These are phyloP conservation scores for Trametes sp. DNA, from an alignment of 1,284 basidiomycete genomes.

Conservation along the genomic window DNA sequence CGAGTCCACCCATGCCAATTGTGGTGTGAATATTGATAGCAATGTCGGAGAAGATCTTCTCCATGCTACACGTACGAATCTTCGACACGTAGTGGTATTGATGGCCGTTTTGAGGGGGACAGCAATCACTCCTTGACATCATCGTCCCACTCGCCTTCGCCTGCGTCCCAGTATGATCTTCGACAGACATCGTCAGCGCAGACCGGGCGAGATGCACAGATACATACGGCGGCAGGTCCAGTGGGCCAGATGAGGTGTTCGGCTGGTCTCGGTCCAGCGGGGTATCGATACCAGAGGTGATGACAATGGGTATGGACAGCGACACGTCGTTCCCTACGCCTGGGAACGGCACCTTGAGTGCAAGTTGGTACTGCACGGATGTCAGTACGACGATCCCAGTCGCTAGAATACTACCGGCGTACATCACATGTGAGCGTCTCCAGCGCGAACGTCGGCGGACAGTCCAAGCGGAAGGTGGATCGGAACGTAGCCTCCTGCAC, in stretches of 20 bases:
- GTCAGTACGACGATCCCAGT: not conserved
- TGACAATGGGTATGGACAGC: conserved; percentile 16
- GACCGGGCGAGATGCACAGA: too few species aligned
- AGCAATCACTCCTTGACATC: conserved; percentile 6
- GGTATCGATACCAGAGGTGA: conserved; percentile 23
- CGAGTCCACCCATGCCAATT: too few species aligned
- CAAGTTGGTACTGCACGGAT: conserved; percentile 10
- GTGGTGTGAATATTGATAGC: too few species aligned
- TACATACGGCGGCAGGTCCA: conserved; percentile 4
- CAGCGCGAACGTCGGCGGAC: conserved; percentile 19
- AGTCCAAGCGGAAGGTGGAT: conserved; percentile 18
- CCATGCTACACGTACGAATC: too few species aligned
- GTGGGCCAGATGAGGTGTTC: not conserved
- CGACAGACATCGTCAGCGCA: not conserved
- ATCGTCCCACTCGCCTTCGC: conserved; percentile 4
- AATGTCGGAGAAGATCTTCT: too few species aligned
- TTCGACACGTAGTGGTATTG: too few species aligned
- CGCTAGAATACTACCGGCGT: not conserved
- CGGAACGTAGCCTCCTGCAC: conserved; percentile 18
- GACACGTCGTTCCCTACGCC: conserved; percentile 25
- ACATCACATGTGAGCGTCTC: conserved; percentile 17
- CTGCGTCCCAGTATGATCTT: conserved; percentile 8
- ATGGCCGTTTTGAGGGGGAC: too few species aligned
- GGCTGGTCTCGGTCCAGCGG: conserved; percentile 7
- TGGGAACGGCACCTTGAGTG: conserved; percentile 28